Percentiles rank a stretch among this genome's conserved stretches.
Conservation (phyloP, 768 basidiomycete genomes). For the Amanita subjunquillea region DNA sequence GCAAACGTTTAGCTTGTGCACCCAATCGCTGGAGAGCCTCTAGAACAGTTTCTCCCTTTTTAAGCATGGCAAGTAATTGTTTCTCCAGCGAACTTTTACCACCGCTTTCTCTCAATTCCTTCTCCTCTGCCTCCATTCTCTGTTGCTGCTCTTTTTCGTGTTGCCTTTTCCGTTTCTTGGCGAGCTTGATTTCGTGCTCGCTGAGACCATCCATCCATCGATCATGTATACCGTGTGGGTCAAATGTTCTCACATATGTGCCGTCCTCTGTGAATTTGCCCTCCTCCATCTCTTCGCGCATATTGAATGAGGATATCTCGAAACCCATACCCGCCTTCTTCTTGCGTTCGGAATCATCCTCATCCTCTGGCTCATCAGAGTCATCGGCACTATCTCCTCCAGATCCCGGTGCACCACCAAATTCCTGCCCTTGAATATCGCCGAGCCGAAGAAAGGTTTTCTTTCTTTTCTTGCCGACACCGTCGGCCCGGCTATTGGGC, state of each 20-base stretch:
- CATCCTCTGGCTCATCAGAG: constrained; percentile 48
- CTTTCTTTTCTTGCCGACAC: constrained; percentile 30
- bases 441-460: constrained; percentile 76
- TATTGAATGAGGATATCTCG: constrained; percentile 93
- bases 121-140: constrained; percentile 62
- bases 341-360: constrained; percentile 67
- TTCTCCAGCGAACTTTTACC: constrained; percentile 54
- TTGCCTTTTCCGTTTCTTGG: constrained; percentile 63
- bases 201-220: constrained; percentile 91
- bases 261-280: constrained; percentile 96
- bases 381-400: constrained; percentile 27
- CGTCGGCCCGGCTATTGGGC: constrained; percentile 17
- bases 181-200: constrained; percentile 78
- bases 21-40: constrained; percentile 86
- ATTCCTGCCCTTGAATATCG: constrained; percentile 97
- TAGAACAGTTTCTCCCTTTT: constrained; percentile 85
- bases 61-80: constrained; percentile 64
- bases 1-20: constrained; percentile 45
- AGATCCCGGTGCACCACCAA: constrained; percentile 38
- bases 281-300: constrained; percentile 98
- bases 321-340: constrained; percentile 88
- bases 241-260: constrained; percentile 73
- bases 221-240: constrained; percentile 89
- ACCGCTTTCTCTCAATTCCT: constrained; percentile 58
- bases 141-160: constrained; percentile 66